Base-by-base conservation (phyloP, 2,329 filamentous ascomycete species). In the Graphilbum sp. region DNA sequence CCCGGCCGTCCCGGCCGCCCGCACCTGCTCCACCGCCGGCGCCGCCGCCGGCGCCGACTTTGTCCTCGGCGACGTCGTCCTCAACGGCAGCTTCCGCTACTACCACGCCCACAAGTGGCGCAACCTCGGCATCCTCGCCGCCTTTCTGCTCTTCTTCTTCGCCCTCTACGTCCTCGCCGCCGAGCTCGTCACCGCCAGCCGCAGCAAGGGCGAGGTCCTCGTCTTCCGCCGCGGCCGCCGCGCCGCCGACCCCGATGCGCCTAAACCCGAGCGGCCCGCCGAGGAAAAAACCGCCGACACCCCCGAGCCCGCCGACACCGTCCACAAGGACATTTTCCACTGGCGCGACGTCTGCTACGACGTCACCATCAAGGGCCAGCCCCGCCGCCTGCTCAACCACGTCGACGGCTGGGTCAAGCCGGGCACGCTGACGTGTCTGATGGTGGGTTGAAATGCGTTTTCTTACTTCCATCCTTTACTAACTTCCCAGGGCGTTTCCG, bases 391-490 rank as follows among this genome's bases (percentile, higher is more conserved):
- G 49, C 63, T 95, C 42, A 78, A 94, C 49, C 66, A 90, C 44
- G 82, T 94, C 12, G 81, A 92, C 51, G 87, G 87, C 27, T 95
- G 84, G 82, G 85, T 95, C 42, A 90, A 92, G 58, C 87, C 87
- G 3, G 87, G 87, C 42, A 93, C 84, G 15, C 57, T 93, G 38
- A 94, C 86, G 12, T 86, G 84, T 30, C 66, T 93, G 3, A 94
- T 94, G 86, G 72, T 67, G 11, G 42, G 42, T 17, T 9, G 21
- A 11, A 5, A 10, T 11, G 18, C 5, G 9, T 18, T 21, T 32
- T 13, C 3, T 30, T 16, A n/a, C 17, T 21, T 15, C 6, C 15
- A 12, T 11, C 29, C 10, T 17, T 7, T 32, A 17, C 23, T 30
- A 21, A 32, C 18, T n/a, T 23, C 17, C 32, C 64, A 58, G 43